phyloP scores from a whole-genome alignment of 2,329 filamentous ascomycete species.

The Chaetomiaceae sp. region DNA sequence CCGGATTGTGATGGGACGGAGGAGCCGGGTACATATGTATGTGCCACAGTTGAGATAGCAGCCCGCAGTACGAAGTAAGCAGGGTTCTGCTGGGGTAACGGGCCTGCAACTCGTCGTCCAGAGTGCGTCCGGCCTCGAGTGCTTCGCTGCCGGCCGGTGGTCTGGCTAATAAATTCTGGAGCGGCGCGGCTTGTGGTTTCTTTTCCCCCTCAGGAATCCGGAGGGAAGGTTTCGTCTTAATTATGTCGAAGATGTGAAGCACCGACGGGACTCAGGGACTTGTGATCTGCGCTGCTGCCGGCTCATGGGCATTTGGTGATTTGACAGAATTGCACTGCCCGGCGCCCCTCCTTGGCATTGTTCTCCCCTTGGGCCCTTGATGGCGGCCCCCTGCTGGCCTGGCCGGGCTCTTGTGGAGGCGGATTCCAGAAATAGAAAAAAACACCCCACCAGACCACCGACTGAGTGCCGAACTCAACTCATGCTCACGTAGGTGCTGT shows the following conservation, averaged over 20 bases:
- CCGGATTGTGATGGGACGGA: neutral
- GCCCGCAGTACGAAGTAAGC: no score
- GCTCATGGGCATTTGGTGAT: no score
- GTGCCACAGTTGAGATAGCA: no score
- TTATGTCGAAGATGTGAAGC: neutral
- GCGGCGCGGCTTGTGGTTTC: no score
- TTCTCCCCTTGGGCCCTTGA: neutral
- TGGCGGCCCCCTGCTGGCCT: neutral
- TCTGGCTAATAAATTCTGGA: no score
- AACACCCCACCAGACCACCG: neutral
- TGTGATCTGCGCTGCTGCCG: slow-evolving; percentile 1
- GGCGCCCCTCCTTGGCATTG: neutral
- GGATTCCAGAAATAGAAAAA: slow-evolving; percentile 15
- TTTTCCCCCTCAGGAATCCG: no score
- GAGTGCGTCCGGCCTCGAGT: no score
- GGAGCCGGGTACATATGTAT: no score
- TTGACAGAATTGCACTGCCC: slow-evolving; percentile 10
- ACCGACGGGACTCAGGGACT: neutral
- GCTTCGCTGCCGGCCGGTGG: no score
- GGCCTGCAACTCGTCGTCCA: no score
- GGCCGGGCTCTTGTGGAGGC: slow-evolving; percentile 2
- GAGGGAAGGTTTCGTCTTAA: no score
- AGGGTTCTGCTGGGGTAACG: no score
- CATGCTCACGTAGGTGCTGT: neutral
- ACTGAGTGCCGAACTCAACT: neutral